A percentile compares a stretch with the other conserved stretches of the same genome.
Evolutionary conservation across 108 stramenopile species (phyloP).

Genomic region (Thalassiosira profunda): DNA sequence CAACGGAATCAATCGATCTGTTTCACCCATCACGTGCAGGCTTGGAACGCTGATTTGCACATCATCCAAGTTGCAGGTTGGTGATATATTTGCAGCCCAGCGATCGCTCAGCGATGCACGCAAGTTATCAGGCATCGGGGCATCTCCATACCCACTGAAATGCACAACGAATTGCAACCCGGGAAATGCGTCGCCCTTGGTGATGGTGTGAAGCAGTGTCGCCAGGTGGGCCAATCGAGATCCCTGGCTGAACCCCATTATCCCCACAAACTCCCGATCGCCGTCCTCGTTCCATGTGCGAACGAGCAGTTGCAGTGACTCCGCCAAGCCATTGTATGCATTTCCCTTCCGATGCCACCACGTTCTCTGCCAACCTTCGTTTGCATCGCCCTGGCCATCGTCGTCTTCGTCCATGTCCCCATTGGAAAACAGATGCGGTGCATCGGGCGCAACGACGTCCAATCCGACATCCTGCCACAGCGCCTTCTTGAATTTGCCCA

Average conservation of each 20-base stretch:
- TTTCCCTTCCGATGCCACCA: conserved; percentile 48
- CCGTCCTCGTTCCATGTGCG: conserved; percentile 36
- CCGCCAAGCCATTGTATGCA: conserved; percentile 61
- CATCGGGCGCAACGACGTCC: conserved; percentile 72
- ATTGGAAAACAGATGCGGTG: conserved; percentile 47
- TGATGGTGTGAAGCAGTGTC: conserved; percentile 32
- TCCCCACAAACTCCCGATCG: conserved; percentile 51
- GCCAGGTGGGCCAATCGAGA: conserved; percentile 75
- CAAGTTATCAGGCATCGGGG: conserved; percentile 59
- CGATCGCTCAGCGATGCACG: not conserved
- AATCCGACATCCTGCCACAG: conserved; percentile 44
- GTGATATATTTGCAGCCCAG: not conserved
- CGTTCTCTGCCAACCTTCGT: conserved; percentile 32
- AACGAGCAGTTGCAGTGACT: conserved; percentile 49
- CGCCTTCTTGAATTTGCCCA: conserved; percentile 57
- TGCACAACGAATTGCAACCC: conserved; percentile 62
- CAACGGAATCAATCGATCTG: conserved; percentile 62
- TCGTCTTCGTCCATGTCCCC: conserved; percentile 54
- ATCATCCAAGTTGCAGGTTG: not conserved
- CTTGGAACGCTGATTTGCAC: conserved; percentile 35
- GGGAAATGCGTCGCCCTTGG: conserved; percentile 44
- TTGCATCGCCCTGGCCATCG: not conserved
- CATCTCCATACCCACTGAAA: conserved; percentile 69
- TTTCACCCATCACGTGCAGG: conserved; percentile 75
- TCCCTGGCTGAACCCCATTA: conserved; percentile 83